A percentile compares a stretch with the other conserved stretches of the same genome.
These are phyloP conservation scores for Metschnikowia similis DNA, from an alignment of 805 yeast genomes.

Conservation along the genomic window DNA sequence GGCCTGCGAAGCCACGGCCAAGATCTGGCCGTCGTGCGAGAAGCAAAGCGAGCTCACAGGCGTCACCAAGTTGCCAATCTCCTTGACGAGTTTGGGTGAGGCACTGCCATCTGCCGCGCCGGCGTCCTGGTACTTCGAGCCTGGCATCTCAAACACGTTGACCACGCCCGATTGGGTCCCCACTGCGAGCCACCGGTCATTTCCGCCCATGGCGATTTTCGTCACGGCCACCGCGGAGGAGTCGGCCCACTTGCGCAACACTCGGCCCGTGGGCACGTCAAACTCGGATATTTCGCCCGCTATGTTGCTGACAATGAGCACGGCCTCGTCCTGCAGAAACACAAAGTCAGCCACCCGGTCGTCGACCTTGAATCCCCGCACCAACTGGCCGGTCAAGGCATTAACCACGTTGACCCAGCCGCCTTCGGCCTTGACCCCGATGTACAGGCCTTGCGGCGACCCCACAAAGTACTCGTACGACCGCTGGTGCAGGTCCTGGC, in stretches of 20 bases:
- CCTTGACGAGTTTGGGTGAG: conserved; percentile 49
- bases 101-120: not conserved
- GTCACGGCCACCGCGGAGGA: conserved; percentile 84
- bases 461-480: conserved; percentile 83
- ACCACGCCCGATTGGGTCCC: conserved; percentile 91
- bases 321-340: conserved; percentile 48
- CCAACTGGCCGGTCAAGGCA: conserved; percentile 79
- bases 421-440: conserved; percentile 76
- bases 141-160: conserved; percentile 60
- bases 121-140: too few relatives aligned
- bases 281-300: conserved; percentile 92
- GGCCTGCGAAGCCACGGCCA: conserved; percentile 81
- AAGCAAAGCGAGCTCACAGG: conserved; percentile 70
- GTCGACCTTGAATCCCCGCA: conserved; percentile 82
- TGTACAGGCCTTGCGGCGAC: conserved; percentile 65
- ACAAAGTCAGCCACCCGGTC: conserved; percentile 82
- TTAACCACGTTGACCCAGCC: conserved; percentile 89
- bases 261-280: conserved; percentile 22
- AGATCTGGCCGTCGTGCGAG: conserved; percentile 82
- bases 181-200: conserved; percentile 78
- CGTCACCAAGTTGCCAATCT: conserved; percentile 77
- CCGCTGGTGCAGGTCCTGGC: conserved; percentile 80
- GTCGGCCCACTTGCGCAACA: conserved; percentile 75
- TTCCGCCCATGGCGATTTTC: conserved; percentile 66
- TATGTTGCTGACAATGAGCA: conserved; percentile 55